Conservation (phyloP, 1,284 basidiomycete genomes). For the Exobasidium rhododendri region DNA sequence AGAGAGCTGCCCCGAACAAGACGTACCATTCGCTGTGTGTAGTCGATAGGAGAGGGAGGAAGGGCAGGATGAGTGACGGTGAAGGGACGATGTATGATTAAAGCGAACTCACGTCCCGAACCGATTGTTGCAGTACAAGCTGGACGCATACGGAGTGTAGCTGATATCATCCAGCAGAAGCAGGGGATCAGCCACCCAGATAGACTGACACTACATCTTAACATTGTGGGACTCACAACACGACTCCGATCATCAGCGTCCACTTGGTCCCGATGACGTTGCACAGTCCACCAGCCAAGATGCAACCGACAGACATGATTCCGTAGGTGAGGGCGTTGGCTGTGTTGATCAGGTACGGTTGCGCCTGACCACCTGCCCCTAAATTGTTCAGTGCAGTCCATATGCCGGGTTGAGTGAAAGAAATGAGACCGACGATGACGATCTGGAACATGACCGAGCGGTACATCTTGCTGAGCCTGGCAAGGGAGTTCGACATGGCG, state of each 20-base stretch:
- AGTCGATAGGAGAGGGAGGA: no score
- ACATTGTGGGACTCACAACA: no score
- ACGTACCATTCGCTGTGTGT: constrained; percentile 16
- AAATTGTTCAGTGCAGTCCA: constrained; percentile 13
- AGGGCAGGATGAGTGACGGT: no score
- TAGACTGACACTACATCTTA: no score
- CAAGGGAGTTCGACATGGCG: neutral
- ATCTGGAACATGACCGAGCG: constrained; percentile 12
- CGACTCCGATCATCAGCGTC: constrained; percentile 9
- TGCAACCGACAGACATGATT: constrained; percentile 12
- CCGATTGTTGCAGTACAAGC: constrained; percentile 13
- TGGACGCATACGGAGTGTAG: constrained; percentile 13
- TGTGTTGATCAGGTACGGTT: constrained; percentile 12
- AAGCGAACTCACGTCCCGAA: no score
- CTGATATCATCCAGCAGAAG: no score
- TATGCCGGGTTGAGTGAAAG: constrained; percentile 13
- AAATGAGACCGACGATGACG: constrained; percentile 10
- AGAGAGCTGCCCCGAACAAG: constrained; percentile 6
- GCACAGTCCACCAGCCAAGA: constrained; percentile 12
- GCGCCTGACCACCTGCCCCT: constrained; percentile 9
- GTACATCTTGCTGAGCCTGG: neutral
- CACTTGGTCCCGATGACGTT: constrained; percentile 10
- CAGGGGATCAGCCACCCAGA: no score
- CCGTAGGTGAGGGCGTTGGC: constrained; percentile 14
- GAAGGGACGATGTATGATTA: no score